A percentile compares a stretch with the other conserved stretches of the same genome.
Conservation (phyloP, 106 monocot genomes). For the Hemerocallis citrina region DNA sequence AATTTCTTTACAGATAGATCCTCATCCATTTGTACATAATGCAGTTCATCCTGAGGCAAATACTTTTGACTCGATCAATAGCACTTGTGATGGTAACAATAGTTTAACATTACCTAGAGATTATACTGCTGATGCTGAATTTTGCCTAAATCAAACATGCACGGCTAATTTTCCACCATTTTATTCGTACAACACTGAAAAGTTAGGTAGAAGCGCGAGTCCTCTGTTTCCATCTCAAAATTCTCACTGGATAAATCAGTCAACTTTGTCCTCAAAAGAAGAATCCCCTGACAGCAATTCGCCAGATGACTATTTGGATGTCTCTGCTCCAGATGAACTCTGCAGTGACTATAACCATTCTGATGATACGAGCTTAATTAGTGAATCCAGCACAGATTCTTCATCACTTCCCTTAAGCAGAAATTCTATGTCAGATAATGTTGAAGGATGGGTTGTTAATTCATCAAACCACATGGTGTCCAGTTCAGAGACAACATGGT, state of each 20-base stretch:
- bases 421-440: conserved; percentile 12
- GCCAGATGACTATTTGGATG: conserved; percentile 8
- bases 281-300: conserved; percentile 8
- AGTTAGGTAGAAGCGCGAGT: too few species aligned
- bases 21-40: too few species aligned
- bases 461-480: conserved; percentile 8
- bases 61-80: not conserved
- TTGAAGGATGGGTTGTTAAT: conserved; percentile 9
- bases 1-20: too few species aligned
- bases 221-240: too few species aligned
- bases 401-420: conserved; percentile 25
- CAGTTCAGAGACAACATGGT: conserved; percentile 9
- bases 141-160: not conserved
- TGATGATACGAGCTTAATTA: conserved; percentile 13
- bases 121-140: not conserved
- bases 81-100: conserved; percentile 3
- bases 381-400: conserved; percentile 51
- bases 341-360: conserved; percentile 1
- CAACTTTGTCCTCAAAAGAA: conserved; percentile 5
- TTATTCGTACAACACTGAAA: not conserved
- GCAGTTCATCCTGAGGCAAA: too few species aligned
- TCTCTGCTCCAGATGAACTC: conserved; percentile 4
- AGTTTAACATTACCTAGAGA: not conserved
- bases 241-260: not conserved
- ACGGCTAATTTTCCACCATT: not conserved